phyloP scores from a whole-genome alignment of 768 basidiomycete species.

The Hygrophoropsis aurantiaca region DNA sequence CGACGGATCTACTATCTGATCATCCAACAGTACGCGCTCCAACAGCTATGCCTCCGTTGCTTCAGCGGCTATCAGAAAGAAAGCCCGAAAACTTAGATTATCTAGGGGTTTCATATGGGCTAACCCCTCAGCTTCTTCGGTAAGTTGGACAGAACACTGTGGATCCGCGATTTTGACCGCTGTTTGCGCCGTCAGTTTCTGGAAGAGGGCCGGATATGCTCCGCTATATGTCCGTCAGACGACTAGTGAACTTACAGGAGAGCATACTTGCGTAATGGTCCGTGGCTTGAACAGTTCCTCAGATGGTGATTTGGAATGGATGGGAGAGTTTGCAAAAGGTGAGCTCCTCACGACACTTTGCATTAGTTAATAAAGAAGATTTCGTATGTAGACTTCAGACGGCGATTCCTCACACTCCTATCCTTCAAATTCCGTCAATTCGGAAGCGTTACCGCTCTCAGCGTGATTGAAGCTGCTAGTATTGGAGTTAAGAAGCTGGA shows the following conservation, averaged over 20 bases:
- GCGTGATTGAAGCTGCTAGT: constrained; percentile 84
- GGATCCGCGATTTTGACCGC: not conserved
- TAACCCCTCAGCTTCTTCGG: constrained; percentile 84
- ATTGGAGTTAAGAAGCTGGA: constrained; percentile 52
- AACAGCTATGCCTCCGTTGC: constrained; percentile 84
- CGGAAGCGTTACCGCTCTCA: constrained; percentile 81
- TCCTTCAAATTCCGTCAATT: constrained; percentile 97
- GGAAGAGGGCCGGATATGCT: constrained; percentile 91
- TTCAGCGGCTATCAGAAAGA: constrained; percentile 86
- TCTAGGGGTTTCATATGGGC: constrained; percentile 93
- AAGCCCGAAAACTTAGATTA: constrained; percentile 92
- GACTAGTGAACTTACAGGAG: constrained; percentile 91
- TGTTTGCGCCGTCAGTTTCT: constrained; percentile 57
- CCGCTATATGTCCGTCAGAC: constrained; percentile 95
- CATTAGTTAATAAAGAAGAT: not conserved
- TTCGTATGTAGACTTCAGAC: constrained; percentile 79
- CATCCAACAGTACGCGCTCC: constrained; percentile 69
- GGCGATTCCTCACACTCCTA: constrained; percentile 83
- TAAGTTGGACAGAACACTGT: constrained; percentile 26
- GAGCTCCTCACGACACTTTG: constrained; percentile 10
- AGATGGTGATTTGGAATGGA: constrained; percentile 71
- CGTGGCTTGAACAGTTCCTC: constrained; percentile 72
- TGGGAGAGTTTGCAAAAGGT: constrained; percentile 88
- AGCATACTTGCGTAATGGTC: constrained; percentile 96
- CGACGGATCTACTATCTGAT: constrained; percentile 71